Base-by-base conservation (phyloP, 139 green algal species). In the Desmodesmus armatus region DNA sequence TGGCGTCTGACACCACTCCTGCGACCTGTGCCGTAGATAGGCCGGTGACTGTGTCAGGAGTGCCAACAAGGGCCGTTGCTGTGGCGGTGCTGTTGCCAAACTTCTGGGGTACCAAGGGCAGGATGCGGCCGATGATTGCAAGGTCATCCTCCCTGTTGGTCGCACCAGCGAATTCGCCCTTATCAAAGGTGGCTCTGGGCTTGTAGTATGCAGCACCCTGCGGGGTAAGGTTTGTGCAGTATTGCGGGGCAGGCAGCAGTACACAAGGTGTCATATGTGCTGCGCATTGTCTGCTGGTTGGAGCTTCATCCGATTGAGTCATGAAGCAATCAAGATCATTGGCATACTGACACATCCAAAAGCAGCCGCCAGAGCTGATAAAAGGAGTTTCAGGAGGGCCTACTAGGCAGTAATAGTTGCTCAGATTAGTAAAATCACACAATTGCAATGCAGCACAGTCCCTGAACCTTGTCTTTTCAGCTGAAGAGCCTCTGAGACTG, bases 191-290 rank as follows among this genome's bases (percentile, higher is more conserved):
- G 3, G 53, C 40, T 53, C 71, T 7, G 11, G 31, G 74, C 47
- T 81, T 81, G 33, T 66, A 65, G 74, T 81, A 81, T 29, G 39
- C 43, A 35, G 71, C 47, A 55, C 47, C 47, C 47, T 55, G 47
- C 13, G 47, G 47, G 47, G 9, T 21, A 13, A 7, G n/a, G n/a
- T n/a, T n/a, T n/a, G n/a, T n/a, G n/a, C n/a, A 55, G 47, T 21
- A 13, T 21, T 7, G 47, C 13, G 13, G 9, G 13, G 13, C 9
- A 7, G 47, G 47, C 13, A 7, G 13, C 9, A 55, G 47, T 13
- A 55, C 13, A n/a, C n/a, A n/a, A n/a, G n/a, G n/a, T n/a, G n/a
- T n/a, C n/a, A n/a, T n/a, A n/a, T n/a, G n/a, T n/a, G n/a, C n/a
- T n/a, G n/a, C n/a, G n/a, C n/a, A n/a, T n/a, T n/a, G n/a, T n/a